Base-by-base conservation (phyloP, 352 stramenopile genomes). In the Phytophthora vignae region DNA sequence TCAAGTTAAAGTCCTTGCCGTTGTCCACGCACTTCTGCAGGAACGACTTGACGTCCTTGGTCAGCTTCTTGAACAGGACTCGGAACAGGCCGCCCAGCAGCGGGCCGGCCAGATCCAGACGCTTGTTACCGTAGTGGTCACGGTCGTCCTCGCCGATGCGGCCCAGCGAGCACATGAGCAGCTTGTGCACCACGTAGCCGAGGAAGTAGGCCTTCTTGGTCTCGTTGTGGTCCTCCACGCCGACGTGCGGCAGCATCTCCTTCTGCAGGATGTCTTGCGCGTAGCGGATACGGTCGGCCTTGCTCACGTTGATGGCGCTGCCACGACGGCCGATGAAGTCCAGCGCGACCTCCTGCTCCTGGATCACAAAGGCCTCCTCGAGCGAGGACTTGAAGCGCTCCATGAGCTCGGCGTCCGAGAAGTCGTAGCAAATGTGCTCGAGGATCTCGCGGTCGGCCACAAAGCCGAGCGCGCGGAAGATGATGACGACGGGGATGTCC, bases 61-160 rank as follows among this genome's bases (percentile, higher is more conserved):
- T 99, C 48, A 99, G 85, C 76, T 99, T 99, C 74, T 98, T 94
- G 79, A 99, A 99, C 25, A 99, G 82, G 50, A 99, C 90, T 62
- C 98, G 93, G 85, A 99, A 99, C 46, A 99, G 84, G 36, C 97
- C 96, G 29, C 94, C 98, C 4, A 99, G 84, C 60, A 99, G 79
- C 10, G 98, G 97, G 67, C 98, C 98, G 21, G 98, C 98, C 59
- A 99, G 86, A 93, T 99, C 98, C 36, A 99, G 77, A 40, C 98
- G 92, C 77, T 99, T 99, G 89, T 99, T 99, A 57, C 97, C 98
- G 84, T 99, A 99, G 80, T 99, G 98, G 89, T 99, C 98, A 69
- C 98, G 95, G 81, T 99, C 98, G 76, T 99, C 98, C 81, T 99
- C 98, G 21, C 98, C 96, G 22, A 98, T 92, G 33, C 98, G 92